A percentile compares a stretch with the other conserved stretches of the same genome.
Evolutionary conservation across 805 yeast genomes (phyloP).

Genomic region (Blastobotrys terrestris): DNA sequence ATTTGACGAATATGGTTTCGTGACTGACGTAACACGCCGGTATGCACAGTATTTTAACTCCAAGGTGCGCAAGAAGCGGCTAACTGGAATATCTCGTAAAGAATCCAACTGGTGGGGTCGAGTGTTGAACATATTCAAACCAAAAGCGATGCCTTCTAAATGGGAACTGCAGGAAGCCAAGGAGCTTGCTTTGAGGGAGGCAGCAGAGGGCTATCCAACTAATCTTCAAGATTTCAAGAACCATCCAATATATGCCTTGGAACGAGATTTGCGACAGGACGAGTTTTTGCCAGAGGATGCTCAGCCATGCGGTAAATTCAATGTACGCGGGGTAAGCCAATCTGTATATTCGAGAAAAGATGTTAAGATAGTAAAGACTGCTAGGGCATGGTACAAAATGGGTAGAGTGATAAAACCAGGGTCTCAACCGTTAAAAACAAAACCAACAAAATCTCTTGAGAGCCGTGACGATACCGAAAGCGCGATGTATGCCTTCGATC

Average conservation of each 20-base stretch:
- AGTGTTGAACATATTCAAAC: constrained; percentile 33
- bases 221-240: constrained; percentile 74
- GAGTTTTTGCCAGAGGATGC: constrained; percentile 65
- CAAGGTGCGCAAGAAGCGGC: constrained; percentile 65
- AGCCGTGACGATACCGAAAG: constrained; percentile 35
- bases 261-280: constrained; percentile 62
- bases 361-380: constrained; percentile 59
- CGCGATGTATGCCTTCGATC: constrained; percentile 64
- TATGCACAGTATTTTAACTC: constrained; percentile 69
- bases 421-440: constrained; percentile 49
- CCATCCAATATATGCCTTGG: constrained; percentile 82
- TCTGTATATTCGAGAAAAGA: constrained; percentile 56
- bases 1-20: constrained; percentile 56
- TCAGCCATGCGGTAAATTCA: constrained; percentile 64
- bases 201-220: constrained; percentile 82
- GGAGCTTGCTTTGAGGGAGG: constrained; percentile 55
- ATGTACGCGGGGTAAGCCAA: constrained; percentile 30
- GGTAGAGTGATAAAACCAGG: constrained; percentile 76
- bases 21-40: constrained; percentile 78
- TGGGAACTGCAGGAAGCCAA: constrained; percentile 43
- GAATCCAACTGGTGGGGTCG: constrained; percentile 58
- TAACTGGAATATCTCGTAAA: constrained; percentile 45
- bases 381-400: constrained; percentile 78
- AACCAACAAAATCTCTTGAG: constrained; percentile 25
- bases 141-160: constrained; percentile 22